These are phyloP conservation scores for Cladobotryum protrusum DNA, from an alignment of 2,329 filamentous ascomycete genomes.

Conservation along the genomic window DNA sequence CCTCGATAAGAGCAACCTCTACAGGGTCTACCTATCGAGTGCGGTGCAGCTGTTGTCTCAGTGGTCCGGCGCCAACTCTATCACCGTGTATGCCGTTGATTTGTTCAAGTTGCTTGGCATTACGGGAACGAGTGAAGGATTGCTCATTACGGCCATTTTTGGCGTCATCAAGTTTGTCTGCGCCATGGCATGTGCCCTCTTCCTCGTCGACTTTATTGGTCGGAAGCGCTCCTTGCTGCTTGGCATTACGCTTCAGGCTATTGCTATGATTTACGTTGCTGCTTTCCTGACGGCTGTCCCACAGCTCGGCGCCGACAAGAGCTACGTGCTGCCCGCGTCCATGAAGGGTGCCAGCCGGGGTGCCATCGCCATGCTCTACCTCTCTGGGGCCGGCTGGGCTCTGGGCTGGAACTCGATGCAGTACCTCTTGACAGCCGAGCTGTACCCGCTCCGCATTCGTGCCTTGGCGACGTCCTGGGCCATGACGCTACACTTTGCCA, in stretches of 20 bases:
- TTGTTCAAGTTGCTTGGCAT: slow-evolving; percentile 69
- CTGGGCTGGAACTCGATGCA: slow-evolving; percentile 71
- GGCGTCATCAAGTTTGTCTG: slow-evolving; percentile 67
- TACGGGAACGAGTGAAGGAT: slow-evolving; percentile 58
- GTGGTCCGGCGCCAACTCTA: slow-evolving; percentile 66
- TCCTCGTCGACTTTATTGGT: slow-evolving; percentile 73
- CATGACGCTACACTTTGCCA: slow-evolving; percentile 74
- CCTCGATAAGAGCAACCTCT: slow-evolving; percentile 60
- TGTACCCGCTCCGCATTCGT: slow-evolving; percentile 69
- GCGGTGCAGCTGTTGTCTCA: slow-evolving; percentile 67
- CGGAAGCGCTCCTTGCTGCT: slow-evolving; percentile 60
- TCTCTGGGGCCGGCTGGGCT: slow-evolving; percentile 64
- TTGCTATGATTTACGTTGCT: slow-evolving; percentile 59
- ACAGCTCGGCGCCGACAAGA: slow-evolving; percentile 43
- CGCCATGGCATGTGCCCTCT: slow-evolving; percentile 63
- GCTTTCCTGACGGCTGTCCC: slow-evolving; percentile 58
- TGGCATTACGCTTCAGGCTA: slow-evolving; percentile 54
- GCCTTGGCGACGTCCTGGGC: slow-evolving; percentile 64
- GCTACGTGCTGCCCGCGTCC: slow-evolving; percentile 38
- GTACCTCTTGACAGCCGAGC: slow-evolving; percentile 70
- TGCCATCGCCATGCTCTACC: slow-evolving; percentile 67
- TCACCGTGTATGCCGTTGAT: slow-evolving; percentile 70
- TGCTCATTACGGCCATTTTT: slow-evolving; percentile 70
- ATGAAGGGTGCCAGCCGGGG: slow-evolving; percentile 55
- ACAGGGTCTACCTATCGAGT: slow-evolving; percentile 62